These are phyloP conservation scores for Plantago lanceolata DNA, from an alignment of 305 asterid species.

Conservation along the genomic window DNA sequence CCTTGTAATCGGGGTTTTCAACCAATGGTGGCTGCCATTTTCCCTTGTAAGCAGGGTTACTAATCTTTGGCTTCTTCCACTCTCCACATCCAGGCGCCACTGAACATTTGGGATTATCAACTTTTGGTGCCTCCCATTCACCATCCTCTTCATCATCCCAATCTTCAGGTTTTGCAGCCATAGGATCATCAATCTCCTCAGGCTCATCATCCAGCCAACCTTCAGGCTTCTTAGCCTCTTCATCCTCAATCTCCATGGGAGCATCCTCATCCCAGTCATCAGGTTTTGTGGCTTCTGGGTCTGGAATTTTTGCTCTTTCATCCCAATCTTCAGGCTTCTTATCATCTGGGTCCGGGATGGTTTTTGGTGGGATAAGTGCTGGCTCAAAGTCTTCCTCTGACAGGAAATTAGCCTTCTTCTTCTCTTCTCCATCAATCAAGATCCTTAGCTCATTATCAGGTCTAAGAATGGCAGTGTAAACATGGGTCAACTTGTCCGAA, in stretches of 20 bases:
- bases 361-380: slow-evolving; percentile 73
- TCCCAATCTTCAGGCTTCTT: slow-evolving; percentile 98
- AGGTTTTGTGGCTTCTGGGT: slow-evolving; percentile 84
- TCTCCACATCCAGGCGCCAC: slow-evolving; percentile 97
- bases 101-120: slow-evolving; percentile 74
- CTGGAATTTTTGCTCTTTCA: slow-evolving; percentile 87
- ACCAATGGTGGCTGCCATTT: slow-evolving; percentile 83
- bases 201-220: slow-evolving; percentile 99
- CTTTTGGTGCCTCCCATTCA: slow-evolving; percentile 94
- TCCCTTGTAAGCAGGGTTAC: slow-evolving; percentile 87
- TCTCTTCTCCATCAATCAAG: slow-evolving; percentile 94
- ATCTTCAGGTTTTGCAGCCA: slow-evolving; percentile 85
- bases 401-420: slow-evolving; percentile 77
- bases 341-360: slow-evolving; percentile 95
- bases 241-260: slow-evolving; percentile 82
- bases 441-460: slow-evolving; percentile 71
- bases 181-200: slow-evolving; percentile 92
- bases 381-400: slow-evolving; percentile 85
- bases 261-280: slow-evolving; percentile 98
- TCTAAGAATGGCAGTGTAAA: slow-evolving; percentile 80
- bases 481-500: slow-evolving; percentile 84
- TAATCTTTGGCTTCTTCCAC: slow-evolving; percentile 87
- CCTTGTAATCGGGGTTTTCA: slow-evolving; percentile 89
- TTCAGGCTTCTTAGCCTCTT: slow-evolving; percentile 90
- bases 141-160: slow-evolving; percentile 99